phyloP scores from a whole-genome alignment of 2,329 filamentous ascomycete species.

The Neonectria sp. region DNA sequence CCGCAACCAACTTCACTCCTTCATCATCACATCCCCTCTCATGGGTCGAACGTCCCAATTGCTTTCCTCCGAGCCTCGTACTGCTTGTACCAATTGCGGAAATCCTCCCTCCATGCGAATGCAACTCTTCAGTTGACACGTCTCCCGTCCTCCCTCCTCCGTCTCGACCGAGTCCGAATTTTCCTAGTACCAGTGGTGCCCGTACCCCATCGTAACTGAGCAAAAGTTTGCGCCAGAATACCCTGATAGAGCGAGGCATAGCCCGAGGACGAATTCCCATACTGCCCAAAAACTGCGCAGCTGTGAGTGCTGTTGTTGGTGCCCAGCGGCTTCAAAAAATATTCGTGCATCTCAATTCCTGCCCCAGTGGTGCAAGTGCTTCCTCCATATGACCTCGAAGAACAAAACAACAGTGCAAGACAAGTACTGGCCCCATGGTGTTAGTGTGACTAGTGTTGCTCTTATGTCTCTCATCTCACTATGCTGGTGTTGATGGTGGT shows the following conservation, averaged over 20 bases:
- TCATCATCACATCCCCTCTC: slow-evolving; percentile 36
- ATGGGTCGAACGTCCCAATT: neutral
- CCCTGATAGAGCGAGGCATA: neutral
- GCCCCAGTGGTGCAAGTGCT: slow-evolving; percentile 14
- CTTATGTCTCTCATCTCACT: neutral
- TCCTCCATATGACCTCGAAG: too few relatives aligned
- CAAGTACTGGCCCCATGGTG: neutral
- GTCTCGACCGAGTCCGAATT: neutral
- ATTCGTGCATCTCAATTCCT: neutral
- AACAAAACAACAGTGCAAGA: neutral
- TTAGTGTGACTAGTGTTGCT: neutral
- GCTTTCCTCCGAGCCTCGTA: neutral
- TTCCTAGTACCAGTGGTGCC: neutral
- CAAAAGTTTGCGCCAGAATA: neutral
- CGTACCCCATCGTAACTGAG: neutral
- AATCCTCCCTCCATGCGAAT: neutral
- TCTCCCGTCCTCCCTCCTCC: neutral
- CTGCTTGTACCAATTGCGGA: neutral
- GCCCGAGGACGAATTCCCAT: neutral
- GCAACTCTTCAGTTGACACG: neutral
- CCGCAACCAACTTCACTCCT: slow-evolving; percentile 37
- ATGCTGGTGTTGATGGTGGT: slow-evolving; percentile 10
- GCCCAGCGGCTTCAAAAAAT: neutral
- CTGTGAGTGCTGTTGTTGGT: neutral
- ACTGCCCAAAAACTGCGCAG: neutral